Evolutionary conservation across 345 rosid genomes (phyloP), one percentile per base, ranked within the genome.

Genomic region (Linum usitatissimum): DNA sequence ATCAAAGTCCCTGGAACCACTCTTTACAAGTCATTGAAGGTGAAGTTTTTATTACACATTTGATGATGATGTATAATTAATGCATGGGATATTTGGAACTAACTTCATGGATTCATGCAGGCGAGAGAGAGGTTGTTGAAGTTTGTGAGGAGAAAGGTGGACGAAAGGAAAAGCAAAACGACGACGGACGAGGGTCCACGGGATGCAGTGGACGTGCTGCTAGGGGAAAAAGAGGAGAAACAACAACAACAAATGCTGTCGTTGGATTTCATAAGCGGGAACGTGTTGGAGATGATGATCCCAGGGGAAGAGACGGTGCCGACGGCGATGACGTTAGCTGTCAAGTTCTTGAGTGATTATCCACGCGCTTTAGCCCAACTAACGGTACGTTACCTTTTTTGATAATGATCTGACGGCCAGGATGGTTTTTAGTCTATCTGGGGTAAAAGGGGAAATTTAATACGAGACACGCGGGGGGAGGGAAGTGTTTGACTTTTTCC

Each of bases 241-340:
- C 82, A 70, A 69, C 83, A 83, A 74, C 71, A 23, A 23, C 28
- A 23, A 74, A 70, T 84, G 39, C 78, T 77, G 48, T 74, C 93
- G 71, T 80, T 77, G 55, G 96, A 92, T 83, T 82, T 80, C 76
- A 75, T 92, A 49, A 77, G 82, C 17, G 82, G 86, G 15, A 86
- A 81, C 66, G 80, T 93, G 59, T 72, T 93, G 12, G 99, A 93
- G 81, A 86, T 93, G 99, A 87, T 93, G 87, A 83, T 93, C 71
- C 99, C 99, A 0, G 99, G 99, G 51, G 96, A 87, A 68, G 99
- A 93, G 71, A 89, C 96, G 3, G 81, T 90, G 60, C 97, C 97
- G 15, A 86, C 68, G 72, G 90, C 97, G 67, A 85, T 93, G 85
- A 87, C 97, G 2, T 69, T 87, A 1, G 99, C 96, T 28, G 86